phyloP scores from a whole-genome alignment of 2,329 filamentous ascomycete species.

The Trichoderma polysporum region DNA sequence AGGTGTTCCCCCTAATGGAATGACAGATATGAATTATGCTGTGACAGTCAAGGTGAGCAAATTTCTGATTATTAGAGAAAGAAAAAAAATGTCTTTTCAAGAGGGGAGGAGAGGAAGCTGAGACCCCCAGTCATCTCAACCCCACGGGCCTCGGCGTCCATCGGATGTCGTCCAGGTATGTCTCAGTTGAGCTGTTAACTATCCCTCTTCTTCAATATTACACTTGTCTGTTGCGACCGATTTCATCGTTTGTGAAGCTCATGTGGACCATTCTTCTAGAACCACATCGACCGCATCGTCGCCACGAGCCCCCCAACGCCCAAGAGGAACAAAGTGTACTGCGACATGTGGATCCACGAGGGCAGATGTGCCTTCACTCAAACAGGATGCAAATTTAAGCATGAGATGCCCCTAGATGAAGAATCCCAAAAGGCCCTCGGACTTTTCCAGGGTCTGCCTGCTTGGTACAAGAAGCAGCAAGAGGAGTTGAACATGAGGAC shows the following conservation, averaged over 20 bases:
- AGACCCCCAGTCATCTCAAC: constrained; percentile 30
- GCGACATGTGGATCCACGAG: constrained; percentile 85
- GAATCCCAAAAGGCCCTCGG: constrained; percentile 68
- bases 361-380: constrained; percentile 83
- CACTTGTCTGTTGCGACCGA: neutral
- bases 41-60: constrained; percentile 42
- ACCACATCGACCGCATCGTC: constrained; percentile 37
- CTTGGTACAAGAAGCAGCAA: constrained; percentile 59
- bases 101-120: constrained; percentile 27
- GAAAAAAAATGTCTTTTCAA: neutral
- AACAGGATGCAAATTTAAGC: constrained; percentile 84
- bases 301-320: constrained; percentile 37
- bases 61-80: neutral
- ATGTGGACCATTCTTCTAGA: constrained; percentile 25
- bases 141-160: constrained; percentile 22
- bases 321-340: constrained; percentile 67
- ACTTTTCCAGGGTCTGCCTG: constrained; percentile 62
- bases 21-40: constrained; percentile 39
- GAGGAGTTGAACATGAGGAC: constrained; percentile 39
- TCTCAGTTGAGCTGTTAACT: neutral
- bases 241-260: neutral
- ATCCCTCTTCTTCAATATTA: constrained; percentile 23
- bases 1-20: constrained; percentile 39
- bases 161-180: constrained; percentile 39
- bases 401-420: constrained; percentile 78